Evolutionary conservation across 345 rosid species (phyloP).

Genomic region (Eucalyptus regnans): DNA sequence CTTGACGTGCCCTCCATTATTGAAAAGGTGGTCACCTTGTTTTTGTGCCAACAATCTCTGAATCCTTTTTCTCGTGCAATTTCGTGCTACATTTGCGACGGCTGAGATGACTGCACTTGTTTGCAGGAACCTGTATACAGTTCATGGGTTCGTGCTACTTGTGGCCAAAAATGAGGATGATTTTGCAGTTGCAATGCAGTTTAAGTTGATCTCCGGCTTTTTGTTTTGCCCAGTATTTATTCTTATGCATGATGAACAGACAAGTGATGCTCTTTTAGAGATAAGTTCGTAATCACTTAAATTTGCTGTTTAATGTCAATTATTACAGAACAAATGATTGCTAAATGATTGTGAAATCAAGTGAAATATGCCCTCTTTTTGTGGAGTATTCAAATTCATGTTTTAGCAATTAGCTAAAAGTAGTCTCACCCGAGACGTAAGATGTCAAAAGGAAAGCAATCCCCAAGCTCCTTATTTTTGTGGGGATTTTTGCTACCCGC

Average conservation of each 20-base stretch:
- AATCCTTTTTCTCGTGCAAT: not conserved
- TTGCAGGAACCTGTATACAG: not conserved
- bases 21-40: not conserved
- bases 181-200: not conserved
- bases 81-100: not conserved
- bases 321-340: not conserved
- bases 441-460: not conserved
- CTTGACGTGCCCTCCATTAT: not conserved
- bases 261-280: not conserved
- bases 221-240: not conserved
- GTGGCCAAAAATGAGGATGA: not conserved
- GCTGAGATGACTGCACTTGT: not conserved
- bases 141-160: not conserved
- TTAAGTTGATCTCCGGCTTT: not conserved
- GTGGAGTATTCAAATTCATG: not conserved
- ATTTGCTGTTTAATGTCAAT: not conserved
- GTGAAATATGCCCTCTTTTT: not conserved
- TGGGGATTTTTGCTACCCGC: not conserved
- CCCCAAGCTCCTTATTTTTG: not conserved
- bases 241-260: not conserved
- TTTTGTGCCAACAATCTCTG: not conserved
- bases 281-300: not conserved
- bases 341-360: not conserved
- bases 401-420: not conserved
- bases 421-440: not conserved